Conservation (phyloP, 352 stramenopile species). For the Globisporangium acanthophoron region DNA sequence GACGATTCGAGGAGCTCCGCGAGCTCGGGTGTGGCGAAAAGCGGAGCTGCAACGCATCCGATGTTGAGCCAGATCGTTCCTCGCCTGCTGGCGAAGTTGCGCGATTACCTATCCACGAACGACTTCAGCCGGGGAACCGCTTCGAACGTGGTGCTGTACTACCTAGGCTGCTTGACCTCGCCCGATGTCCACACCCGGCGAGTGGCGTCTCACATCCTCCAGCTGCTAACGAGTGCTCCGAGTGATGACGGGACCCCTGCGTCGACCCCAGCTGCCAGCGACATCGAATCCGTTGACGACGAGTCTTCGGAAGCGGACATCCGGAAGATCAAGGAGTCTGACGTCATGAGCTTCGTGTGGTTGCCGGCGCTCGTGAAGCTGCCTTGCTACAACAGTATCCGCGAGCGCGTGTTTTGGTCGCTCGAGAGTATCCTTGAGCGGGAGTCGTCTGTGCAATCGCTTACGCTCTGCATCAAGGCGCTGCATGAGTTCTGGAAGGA, state of each 20-base stretch:
- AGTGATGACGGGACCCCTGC: conserved; percentile 17
- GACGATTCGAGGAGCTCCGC: background rate
- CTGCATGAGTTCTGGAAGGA: conserved; percentile 62
- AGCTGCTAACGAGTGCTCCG: conserved; percentile 36
- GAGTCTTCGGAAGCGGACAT: conserved; percentile 17
- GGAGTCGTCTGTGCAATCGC: conserved; percentile 63
- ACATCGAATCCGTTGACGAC: conserved; percentile 25
- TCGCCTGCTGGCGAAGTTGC: conserved; percentile 45
- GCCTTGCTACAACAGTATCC: conserved; percentile 54
- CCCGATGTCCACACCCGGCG: conserved; percentile 38
- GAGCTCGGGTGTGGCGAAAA: conserved; percentile 4
- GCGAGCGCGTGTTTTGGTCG: conserved; percentile 51
- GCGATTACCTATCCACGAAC: conserved; percentile 40
- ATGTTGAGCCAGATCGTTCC: conserved; percentile 44
- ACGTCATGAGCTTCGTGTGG: conserved; percentile 64
- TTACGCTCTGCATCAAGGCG: conserved; percentile 61
- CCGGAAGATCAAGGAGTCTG: conserved; percentile 13
- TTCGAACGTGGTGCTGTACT: conserved; percentile 60
- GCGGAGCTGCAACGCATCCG: conserved; percentile 22
- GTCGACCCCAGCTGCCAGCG: conserved; percentile 11
- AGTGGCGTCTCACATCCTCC: conserved; percentile 60
- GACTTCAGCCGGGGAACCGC: conserved; percentile 28
- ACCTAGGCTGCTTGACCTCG: conserved; percentile 63
- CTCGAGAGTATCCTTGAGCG: conserved; percentile 67
- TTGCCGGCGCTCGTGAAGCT: conserved; percentile 54